Conservation (phyloP, 2,329 filamentous ascomycete species). For the Aplosporella prunicola region DNA sequence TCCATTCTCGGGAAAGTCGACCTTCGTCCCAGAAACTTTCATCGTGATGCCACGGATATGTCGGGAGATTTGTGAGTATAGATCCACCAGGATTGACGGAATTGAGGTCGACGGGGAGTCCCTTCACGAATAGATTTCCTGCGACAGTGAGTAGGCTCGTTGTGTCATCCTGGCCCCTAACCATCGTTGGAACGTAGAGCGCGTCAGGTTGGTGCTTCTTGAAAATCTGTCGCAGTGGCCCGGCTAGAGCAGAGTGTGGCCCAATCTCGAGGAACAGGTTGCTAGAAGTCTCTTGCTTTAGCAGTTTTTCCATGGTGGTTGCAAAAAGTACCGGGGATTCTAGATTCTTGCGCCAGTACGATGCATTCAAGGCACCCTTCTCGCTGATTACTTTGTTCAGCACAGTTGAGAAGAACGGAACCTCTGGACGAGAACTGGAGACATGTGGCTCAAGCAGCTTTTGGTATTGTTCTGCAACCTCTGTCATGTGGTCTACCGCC, state of each 20-base stretch:
- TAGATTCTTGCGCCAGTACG: slow-evolving; percentile 11
- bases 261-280: slow-evolving; percentile 25
- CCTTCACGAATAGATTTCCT: slow-evolving; percentile 2
- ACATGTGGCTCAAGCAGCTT: slow-evolving; percentile 1
- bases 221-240: slow-evolving; percentile 22
- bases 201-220: slow-evolving; percentile 11
- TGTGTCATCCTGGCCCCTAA: slow-evolving; percentile 12
- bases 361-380: background rate
- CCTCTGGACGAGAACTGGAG: background rate
- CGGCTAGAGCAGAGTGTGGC: slow-evolving; percentile 26
- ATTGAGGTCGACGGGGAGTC: background rate
- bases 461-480: slow-evolving; percentile 16
- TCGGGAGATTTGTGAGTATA: slow-evolving; percentile 1
- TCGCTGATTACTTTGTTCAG: background rate
- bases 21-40: slow-evolving; percentile 12
- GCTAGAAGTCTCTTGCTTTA: background rate
- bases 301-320: background rate
- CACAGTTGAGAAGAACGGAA: slow-evolving; percentile 11
- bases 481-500: slow-evolving; percentile 19
- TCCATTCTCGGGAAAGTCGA: slow-evolving; percentile 5
- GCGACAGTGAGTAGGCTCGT: background rate
- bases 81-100: background rate
- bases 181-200: slow-evolving; percentile 15
- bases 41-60: slow-evolving; percentile 14
- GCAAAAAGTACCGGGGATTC: slow-evolving; percentile 6